Percentiles rank a stretch among this genome's conserved stretches.
These are phyloP conservation scores for Xylaria sp. DNA, from an alignment of 2,329 filamentous ascomycete species.

Conservation along the genomic window DNA sequence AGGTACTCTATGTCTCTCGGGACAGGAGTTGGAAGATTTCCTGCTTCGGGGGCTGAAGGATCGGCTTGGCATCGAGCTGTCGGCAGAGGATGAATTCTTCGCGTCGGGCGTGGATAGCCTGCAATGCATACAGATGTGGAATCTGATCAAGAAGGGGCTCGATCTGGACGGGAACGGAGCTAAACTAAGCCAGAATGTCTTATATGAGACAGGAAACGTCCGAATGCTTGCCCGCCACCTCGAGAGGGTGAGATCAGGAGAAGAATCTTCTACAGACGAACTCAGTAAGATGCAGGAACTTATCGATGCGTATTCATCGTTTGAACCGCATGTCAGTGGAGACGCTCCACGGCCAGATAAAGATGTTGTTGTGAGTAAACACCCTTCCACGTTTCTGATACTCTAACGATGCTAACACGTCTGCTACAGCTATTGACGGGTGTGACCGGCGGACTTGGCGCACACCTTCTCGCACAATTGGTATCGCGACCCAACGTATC, in stretches of 20 bases:
- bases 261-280: conserved; percentile 35
- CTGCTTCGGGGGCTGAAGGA: conserved; percentile 32
- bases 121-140: conserved; percentile 44
- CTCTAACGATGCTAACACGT: conserved; percentile 11
- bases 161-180: conserved; percentile 40
- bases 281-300: conserved; percentile 27
- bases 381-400: not conserved
- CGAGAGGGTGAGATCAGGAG: conserved; percentile 36
- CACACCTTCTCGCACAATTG: conserved; percentile 67
- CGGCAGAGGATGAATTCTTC: conserved; percentile 47
- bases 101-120: conserved; percentile 46
- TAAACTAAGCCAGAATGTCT: conserved; percentile 44
- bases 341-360: conserved; percentile 39
- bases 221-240: conserved; percentile 40
- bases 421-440: conserved; percentile 64
- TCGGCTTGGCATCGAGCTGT: conserved; percentile 35
- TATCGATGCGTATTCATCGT: conserved; percentile 22
- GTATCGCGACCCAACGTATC: conserved; percentile 67
- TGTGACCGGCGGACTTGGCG: conserved; percentile 69
- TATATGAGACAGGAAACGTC: conserved; percentile 49
- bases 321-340: conserved; percentile 22
- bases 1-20: conserved; percentile 24
- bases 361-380: conserved; percentile 38
- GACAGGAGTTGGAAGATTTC: conserved; percentile 31
- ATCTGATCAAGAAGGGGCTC: conserved; percentile 43